phyloP scores from a whole-genome alignment of 2,329 filamentous ascomycete species.

The Akanthomyces lecanii region DNA sequence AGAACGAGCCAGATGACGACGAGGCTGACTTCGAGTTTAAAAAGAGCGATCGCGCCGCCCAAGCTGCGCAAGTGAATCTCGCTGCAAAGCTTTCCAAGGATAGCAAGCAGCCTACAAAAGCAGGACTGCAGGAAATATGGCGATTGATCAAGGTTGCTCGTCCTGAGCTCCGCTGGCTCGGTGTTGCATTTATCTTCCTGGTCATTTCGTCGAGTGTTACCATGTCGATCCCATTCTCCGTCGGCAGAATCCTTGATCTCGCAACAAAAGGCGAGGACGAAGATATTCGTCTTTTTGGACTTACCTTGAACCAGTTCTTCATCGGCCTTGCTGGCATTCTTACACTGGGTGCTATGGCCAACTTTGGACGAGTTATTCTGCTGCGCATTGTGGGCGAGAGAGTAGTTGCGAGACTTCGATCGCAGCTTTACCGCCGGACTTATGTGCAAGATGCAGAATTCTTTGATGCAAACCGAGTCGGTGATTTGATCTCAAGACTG shows the following conservation, averaged over 20 bases:
- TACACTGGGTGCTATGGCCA: conserved; percentile 78
- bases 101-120: conserved; percentile 53
- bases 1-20: conserved; percentile 35
- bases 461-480: conserved; percentile 95
- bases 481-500: conserved; percentile 90
- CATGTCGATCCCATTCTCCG: conserved; percentile 94
- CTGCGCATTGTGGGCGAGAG: conserved; percentile 91
- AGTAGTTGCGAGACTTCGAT: conserved; percentile 84
- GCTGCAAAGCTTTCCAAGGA: conserved; percentile 84
- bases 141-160: conserved; percentile 83
- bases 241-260: conserved; percentile 90
- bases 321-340: conserved; percentile 71
- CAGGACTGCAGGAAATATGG: conserved; percentile 73
- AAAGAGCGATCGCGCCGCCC: conserved; percentile 76
- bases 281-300: conserved; percentile 70
- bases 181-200: conserved; percentile 75
- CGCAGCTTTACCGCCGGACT: conserved; percentile 84
- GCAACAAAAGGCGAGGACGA: conserved; percentile 70
- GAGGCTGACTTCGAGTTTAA: conserved; percentile 45
- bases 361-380: conserved; percentile 90
- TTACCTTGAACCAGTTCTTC: conserved; percentile 87
- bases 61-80: conserved; percentile 85
- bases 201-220: conserved; percentile 88
- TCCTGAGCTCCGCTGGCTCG: conserved; percentile 76
- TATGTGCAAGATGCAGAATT: conserved; percentile 98